A percentile compares a stretch with the other conserved stretches of the same genome.
These are phyloP conservation scores for Alternaria dauci DNA, from an alignment of 2,329 filamentous ascomycete genomes.

Conservation along the genomic window DNA sequence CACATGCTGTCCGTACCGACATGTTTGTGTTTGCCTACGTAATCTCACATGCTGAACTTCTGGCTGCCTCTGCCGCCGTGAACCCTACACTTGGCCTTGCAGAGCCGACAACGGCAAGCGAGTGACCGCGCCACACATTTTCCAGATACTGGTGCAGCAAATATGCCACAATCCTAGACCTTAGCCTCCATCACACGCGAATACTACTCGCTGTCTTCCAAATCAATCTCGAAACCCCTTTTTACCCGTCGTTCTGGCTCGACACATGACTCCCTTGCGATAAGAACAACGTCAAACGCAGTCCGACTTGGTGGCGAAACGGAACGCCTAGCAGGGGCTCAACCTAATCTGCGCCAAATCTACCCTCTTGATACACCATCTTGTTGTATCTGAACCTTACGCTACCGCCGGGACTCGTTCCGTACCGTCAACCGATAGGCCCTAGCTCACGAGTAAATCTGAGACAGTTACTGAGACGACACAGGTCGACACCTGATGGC, in stretches of 20 bases:
- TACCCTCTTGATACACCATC: neutral
- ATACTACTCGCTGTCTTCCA: neutral
- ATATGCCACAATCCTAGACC: neutral
- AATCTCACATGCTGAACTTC: neutral
- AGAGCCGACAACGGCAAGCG: neutral
- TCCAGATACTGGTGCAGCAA: neutral
- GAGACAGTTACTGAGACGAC: neutral
- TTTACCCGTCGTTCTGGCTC: neutral
- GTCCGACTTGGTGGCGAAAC: neutral
- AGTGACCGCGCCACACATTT: neutral
- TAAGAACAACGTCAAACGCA: constrained; percentile 1
- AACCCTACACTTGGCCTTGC: neutral
- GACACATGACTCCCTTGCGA: neutral
- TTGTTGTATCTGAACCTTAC: neutral
- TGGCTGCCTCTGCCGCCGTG: neutral
- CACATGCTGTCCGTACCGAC: neutral
- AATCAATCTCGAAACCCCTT: constrained; percentile 3
- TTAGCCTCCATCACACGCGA: neutral
- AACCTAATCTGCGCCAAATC: neutral
- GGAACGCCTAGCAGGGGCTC: neutral
- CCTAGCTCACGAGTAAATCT: neutral
- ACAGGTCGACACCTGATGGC: neutral
- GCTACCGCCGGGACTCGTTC: constrained; percentile 2
- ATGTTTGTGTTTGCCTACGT: neutral
- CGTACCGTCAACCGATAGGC: neutral